Percentiles rank a stretch among this genome's conserved stretches.
Conservation (phyloP, 139 green algal genomes). For the Diplosphaera chodatii region DNA sequence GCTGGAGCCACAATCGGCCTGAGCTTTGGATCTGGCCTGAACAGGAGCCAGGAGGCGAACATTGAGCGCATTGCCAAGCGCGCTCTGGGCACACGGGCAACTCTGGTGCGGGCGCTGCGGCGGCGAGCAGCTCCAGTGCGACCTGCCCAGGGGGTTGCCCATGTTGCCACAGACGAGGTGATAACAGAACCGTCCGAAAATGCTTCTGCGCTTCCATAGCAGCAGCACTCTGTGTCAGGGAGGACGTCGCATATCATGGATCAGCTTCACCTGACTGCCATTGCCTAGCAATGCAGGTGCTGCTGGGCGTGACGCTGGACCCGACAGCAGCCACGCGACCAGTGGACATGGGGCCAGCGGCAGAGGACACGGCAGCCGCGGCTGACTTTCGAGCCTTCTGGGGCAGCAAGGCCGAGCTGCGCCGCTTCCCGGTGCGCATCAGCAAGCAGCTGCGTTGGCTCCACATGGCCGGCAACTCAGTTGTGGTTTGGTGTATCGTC, state of each 20-base stretch:
- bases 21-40: neutral
- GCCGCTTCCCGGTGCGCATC: constrained; percentile 36
- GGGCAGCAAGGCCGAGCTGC: constrained; percentile 65
- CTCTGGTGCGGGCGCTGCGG: constrained; percentile 37
- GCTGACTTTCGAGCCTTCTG: constrained; percentile 64
- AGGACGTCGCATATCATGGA: too few species aligned
- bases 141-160: neutral
- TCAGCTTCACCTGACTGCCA: too few species aligned
- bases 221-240: too few species aligned
- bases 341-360: constrained; percentile 61
- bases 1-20: too few species aligned
- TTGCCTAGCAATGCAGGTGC: neutral
- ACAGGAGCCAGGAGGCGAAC: constrained; percentile 28
- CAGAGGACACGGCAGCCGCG: constrained; percentile 50
- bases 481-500: too few species aligned
- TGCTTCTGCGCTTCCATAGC: too few species aligned
- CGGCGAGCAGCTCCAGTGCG: neutral
- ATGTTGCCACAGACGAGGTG: neutral
- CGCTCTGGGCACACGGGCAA: constrained; percentile 42
- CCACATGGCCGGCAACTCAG: too few species aligned
- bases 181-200: too few species aligned
- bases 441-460: too few species aligned
- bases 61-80: constrained; percentile 39
- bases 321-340: constrained; percentile 31
- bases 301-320: constrained; percentile 25